Evolutionary conservation across 768 basidiomycete species (phyloP).

Genomic region (Mycena galopus): DNA sequence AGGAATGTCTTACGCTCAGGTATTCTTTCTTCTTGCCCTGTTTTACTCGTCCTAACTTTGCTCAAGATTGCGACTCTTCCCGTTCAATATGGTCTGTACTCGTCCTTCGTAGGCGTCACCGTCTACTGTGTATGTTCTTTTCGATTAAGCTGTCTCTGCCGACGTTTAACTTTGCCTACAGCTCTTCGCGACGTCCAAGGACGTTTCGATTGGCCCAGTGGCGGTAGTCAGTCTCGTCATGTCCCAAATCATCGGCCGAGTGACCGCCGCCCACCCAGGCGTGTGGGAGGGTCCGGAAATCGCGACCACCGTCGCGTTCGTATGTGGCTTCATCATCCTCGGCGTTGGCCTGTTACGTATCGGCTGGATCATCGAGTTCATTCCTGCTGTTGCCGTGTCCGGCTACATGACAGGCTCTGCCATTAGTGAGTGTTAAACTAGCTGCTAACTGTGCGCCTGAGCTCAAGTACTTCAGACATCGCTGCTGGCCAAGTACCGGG

Average conservation of each 20-base stretch:
- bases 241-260: constrained; percentile 80
- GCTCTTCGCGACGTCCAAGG: constrained; percentile 98
- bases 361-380: constrained; percentile 97
- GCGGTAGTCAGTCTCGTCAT: constrained; percentile 97
- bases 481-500: constrained; percentile 90
- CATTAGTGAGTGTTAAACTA: constrained; percentile 57
- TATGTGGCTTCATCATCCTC: constrained; percentile 92
- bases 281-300: constrained; percentile 79
- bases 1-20: constrained; percentile 89
- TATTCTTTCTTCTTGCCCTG: constrained; percentile 42
- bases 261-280: constrained; percentile 67
- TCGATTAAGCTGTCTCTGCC: not conserved
- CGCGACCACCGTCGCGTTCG: constrained; percentile 86
- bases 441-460: too few relatives aligned
- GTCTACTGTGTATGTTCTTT: constrained; percentile 78
- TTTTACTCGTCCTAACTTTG: not conserved
- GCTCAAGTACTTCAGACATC: constrained; percentile 59
- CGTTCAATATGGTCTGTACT: constrained; percentile 92
- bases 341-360: constrained; percentile 89
- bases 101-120: constrained; percentile 90
- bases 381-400: constrained; percentile 86
- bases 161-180: constrained; percentile 42
- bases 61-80: constrained; percentile 85
- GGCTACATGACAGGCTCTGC: constrained; percentile 99
- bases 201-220: constrained; percentile 99